Evolutionary conservation across 2,329 filamentous ascomycete genomes (phyloP), one percentile per base, ranked within the genome.

Genomic region (Dactylonectria estremocensis): DNA sequence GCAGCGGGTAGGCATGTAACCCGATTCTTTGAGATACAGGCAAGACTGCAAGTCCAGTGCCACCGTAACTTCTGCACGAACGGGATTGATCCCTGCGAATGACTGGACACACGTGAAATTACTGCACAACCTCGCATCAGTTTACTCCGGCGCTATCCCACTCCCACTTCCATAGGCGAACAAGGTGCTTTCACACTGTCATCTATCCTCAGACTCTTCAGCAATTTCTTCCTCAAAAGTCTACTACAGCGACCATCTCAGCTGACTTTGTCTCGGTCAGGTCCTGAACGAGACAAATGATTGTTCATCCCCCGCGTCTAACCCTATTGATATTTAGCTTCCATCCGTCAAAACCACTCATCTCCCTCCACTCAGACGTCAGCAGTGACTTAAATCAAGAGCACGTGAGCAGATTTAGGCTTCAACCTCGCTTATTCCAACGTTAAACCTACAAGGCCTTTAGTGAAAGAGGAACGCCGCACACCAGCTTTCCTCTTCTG

Each of bases 1-100:
- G 67, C 69, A 61, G 53, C 67, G 69, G 67, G 67, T 54, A 70
- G 67, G 67, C 67, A 70, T 67, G 66, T 37, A 66, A 68, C 63
- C 63, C 59, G 35, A 66, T 63, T 64, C 58, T 61, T 69, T 22
- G 16, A 61, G 40, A 46, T 56, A 20, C 54, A 7, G 22, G 22
- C 6, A 53, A 16, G 33, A 35, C 49, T 43, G n/a, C 46, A 35
- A 14, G 14, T 20, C n/a, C n/a, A n/a, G n/a, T 43, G 35, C 45
- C 7, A 40, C n/a, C n/a, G 8, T 40, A 40, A 16, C 8, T 7
- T 43, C 14, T n/a, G 37, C 40, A n/a, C 40, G 14, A 43, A n/a
- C 24, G 24, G 24, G 40, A 43, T 43, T 43, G 40, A 60, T 62
- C 60, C 52, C 43, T 62, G 52, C 53, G 52, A 63, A 63, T 57